Conservation (phyloP, 2,329 filamentous ascomycete genomes). For the Apiospora arundinis region DNA sequence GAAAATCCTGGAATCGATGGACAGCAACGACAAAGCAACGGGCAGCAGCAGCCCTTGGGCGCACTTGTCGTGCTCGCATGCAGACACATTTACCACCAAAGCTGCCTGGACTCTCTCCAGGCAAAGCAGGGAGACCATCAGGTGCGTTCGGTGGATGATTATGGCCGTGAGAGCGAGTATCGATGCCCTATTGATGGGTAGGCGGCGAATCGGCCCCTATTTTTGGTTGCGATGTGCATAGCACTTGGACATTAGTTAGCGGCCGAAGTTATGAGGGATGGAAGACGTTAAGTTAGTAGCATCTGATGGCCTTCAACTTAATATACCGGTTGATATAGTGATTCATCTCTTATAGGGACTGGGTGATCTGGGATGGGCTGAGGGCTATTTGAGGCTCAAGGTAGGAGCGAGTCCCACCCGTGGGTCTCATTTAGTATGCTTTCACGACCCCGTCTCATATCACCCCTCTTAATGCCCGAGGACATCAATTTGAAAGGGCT, state of each 20-base stretch:
- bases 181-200: constrained; percentile 64
- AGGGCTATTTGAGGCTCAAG: neutral
- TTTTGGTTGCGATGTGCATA: neutral
- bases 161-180: constrained; percentile 54
- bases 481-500: neutral
- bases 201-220: neutral
- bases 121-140: constrained; percentile 53
- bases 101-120: constrained; percentile 71
- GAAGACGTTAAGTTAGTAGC: neutral
- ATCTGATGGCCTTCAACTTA: neutral
- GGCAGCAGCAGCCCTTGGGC: constrained; percentile 57
- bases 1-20: neutral
- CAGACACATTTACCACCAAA: constrained; percentile 73
- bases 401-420: neutral
- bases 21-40: neutral
- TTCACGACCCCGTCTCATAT: neutral
- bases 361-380: neutral
- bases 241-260: neutral
- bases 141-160: constrained; percentile 51
- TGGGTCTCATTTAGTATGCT: neutral
- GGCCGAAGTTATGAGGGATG: neutral
- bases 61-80: constrained; percentile 73
- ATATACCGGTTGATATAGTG: neutral
- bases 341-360: neutral
- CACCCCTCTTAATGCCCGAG: neutral